Conservation (phyloP, 129 eudicot species). For the Mikania micrantha region DNA sequence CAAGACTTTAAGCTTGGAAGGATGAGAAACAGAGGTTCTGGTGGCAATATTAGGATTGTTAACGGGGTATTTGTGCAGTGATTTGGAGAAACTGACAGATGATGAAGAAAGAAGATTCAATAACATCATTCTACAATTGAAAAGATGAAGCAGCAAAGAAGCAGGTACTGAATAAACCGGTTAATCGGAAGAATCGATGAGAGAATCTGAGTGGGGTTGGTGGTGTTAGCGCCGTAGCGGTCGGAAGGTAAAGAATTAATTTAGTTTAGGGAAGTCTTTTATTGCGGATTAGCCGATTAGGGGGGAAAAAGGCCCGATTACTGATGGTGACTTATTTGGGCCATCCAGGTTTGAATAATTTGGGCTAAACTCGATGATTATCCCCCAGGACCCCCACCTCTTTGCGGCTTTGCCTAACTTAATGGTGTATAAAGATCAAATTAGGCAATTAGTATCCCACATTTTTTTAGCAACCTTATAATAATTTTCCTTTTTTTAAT, state of each 20-base stretch:
- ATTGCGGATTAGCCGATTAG: no score
- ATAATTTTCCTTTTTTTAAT: no score
- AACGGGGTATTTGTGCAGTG: constrained; percentile 29
- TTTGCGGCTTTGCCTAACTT: no score
- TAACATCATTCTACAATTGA: constrained; percentile 29
- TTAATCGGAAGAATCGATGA: not conserved
- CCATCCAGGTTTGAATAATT: not conserved
- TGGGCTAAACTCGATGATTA: not conserved
- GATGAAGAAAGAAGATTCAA: constrained; percentile 58
- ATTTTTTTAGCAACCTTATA: no score
- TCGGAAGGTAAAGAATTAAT: not conserved
- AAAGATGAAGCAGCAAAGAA: no score
- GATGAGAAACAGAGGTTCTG: constrained; percentile 18
- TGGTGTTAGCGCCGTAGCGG: constrained; percentile 26
- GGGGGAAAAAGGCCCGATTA: not conserved
- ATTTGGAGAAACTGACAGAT: constrained; percentile 49
- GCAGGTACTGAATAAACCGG: no score
- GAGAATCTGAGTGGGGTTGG: constrained; percentile 9
- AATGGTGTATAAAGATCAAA: no score
- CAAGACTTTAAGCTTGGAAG: constrained; percentile 17
- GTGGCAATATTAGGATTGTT: constrained; percentile 32
- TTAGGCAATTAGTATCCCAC: no score
- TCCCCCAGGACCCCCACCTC: no score
- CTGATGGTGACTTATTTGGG: not conserved
- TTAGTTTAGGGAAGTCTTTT: constrained; percentile 6